These are phyloP conservation scores for Aspergillus bridgeri DNA, from an alignment of 495 filamentous ascomycete genomes.

Conservation along the genomic window DNA sequence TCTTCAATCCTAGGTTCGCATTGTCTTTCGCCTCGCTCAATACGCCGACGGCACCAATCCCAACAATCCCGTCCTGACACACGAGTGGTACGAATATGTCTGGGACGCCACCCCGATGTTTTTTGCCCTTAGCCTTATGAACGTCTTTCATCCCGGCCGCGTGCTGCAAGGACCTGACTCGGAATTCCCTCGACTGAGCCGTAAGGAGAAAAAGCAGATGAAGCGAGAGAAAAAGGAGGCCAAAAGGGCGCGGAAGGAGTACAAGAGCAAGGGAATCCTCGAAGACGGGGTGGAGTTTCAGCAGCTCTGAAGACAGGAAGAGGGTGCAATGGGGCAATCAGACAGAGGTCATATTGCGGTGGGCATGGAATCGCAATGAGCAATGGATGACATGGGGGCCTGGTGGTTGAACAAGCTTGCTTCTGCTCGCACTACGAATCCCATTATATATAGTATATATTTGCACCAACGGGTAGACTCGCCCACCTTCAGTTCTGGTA, in stretches of 20 bases:
- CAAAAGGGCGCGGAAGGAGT: not conserved
- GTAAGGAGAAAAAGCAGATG: not conserved
- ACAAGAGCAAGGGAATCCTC: not conserved
- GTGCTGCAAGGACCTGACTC: constrained; percentile 45
- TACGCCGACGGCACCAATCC: constrained; percentile 39
- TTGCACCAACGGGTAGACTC: too few species aligned
- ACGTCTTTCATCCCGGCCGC: constrained; percentile 50
- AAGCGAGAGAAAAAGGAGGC: not conserved
- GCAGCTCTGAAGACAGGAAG: not conserved
- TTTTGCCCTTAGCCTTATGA: constrained; percentile 42
- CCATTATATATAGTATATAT: too few species aligned
- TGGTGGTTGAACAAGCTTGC: too few species aligned
- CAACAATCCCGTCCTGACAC: constrained; percentile 40
- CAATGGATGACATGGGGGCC: too few species aligned
- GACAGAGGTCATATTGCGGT: not conserved
- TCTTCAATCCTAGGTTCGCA: constrained; percentile 22
- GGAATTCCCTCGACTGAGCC: not conserved
- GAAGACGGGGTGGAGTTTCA: not conserved
- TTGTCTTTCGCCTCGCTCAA: constrained; percentile 57
- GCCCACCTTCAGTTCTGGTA: too few species aligned
- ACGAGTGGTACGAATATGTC: constrained; percentile 54
- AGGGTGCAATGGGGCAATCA: not conserved
- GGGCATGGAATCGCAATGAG: not conserved
- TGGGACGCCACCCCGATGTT: constrained; percentile 61
- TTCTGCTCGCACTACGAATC: too few species aligned